Evolutionary conservation across 805 yeast species (phyloP).

Genomic region (Groenewaldozyma tartarivorans): DNA sequence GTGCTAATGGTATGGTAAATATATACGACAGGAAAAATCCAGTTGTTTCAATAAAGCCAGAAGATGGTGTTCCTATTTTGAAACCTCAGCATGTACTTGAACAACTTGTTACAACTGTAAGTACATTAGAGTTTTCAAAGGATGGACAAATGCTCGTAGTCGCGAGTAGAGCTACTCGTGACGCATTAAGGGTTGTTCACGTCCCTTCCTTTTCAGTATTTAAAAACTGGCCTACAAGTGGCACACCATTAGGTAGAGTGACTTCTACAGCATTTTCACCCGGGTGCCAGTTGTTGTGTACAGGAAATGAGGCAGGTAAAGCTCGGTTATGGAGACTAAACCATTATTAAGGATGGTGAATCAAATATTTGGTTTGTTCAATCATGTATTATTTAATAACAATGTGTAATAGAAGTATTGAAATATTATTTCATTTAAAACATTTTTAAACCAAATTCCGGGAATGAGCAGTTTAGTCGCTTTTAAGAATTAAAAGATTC

Average conservation of each 20-base stretch:
- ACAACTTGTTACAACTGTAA: conserved; percentile 72
- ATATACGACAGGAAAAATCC: conserved; percentile 54
- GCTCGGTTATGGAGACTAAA: conserved; percentile 83
- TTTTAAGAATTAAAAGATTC: no score
- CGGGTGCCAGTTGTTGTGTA: conserved; percentile 69
- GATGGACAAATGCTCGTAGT: conserved; percentile 87
- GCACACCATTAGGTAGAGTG: conserved; percentile 93
- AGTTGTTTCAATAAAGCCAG: conserved; percentile 16
- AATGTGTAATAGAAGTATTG: no score
- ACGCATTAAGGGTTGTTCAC: conserved; percentile 79
- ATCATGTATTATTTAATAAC: no score
- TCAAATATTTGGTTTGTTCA: no score
- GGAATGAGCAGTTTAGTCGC: no score
- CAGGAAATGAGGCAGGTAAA: conserved; percentile 86
- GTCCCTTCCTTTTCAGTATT: conserved; percentile 79
- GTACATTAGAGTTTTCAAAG: conserved; percentile 60
- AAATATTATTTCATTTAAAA: no score
- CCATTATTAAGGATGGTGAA: conserved; percentile 54
- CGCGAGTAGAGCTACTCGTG: conserved; percentile 77
- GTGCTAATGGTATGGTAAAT: conserved; percentile 80
- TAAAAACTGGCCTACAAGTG: conserved; percentile 95
- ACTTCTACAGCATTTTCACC: conserved; percentile 74
- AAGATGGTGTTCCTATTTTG: conserved; percentile 24
- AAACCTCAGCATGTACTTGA: conserved; percentile 61
- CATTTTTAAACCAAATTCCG: no score